Evolutionary conservation across 1,284 basidiomycete genomes (phyloP).

Genomic region (Trichosporon coremiiforme): DNA sequence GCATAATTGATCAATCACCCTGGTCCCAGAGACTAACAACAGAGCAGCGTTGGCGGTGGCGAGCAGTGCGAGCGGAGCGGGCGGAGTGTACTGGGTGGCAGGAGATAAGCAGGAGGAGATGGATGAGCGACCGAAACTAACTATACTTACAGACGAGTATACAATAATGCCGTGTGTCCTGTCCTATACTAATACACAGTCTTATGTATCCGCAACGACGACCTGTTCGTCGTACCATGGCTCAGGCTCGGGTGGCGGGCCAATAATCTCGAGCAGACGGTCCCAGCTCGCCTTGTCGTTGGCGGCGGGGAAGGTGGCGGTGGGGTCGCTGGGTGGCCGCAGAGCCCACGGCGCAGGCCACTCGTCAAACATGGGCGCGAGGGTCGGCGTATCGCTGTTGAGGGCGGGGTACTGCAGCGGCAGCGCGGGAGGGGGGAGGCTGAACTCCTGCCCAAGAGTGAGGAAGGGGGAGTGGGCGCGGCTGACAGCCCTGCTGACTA

Average conservation of each 20-base stretch:
- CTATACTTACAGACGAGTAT: too few species aligned
- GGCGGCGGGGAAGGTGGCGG: constrained; percentile 30
- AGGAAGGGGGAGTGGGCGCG: not conserved
- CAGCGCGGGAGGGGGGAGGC: not conserved
- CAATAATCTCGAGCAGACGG: constrained; percentile 28
- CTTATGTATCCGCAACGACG: constrained; percentile 11
- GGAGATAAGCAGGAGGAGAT: too few species aligned
- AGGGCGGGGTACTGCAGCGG: not conserved
- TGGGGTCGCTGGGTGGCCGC: constrained; percentile 31
- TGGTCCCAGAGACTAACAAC: not conserved
- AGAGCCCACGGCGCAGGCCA: constrained; percentile 25
- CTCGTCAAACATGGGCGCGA: constrained; percentile 23
- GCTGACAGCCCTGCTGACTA: not conserved
- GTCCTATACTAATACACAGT: not conserved
- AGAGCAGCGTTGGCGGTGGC: not conserved
- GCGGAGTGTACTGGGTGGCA: too few species aligned
- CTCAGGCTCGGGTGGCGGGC: constrained; percentile 22
- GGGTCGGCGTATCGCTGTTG: constrained; percentile 19
- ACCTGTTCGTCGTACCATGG: constrained; percentile 20
- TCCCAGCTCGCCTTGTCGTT: constrained; percentile 30
- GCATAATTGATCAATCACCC: constrained; percentile 8
- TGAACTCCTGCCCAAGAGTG: not conserved
- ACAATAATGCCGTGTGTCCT: not conserved
- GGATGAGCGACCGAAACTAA: too few species aligned
- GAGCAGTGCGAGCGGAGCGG: too few species aligned